phyloP scores from a whole-genome alignment of 2,329 filamentous ascomycete species.

The Clonostachys rosea region DNA sequence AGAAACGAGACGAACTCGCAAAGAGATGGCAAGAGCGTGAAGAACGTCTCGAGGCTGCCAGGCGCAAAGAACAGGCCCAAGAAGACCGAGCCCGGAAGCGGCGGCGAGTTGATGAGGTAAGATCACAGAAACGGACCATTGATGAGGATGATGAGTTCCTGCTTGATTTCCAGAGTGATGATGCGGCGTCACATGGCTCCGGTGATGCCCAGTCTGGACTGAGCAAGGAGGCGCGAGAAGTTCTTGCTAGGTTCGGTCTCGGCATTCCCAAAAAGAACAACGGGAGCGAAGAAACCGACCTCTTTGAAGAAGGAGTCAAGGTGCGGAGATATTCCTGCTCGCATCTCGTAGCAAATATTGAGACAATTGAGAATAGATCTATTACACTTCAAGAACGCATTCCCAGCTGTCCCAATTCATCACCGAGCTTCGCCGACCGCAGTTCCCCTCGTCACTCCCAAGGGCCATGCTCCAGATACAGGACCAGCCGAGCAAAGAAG shows the following conservation, averaged over 20 bases:
- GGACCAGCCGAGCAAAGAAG: conserved; percentile 10
- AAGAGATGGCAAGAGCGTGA: conserved; percentile 70
- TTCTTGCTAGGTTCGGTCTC: conserved; percentile 64
- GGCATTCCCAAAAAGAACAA: conserved; percentile 19
- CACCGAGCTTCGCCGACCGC: conserved; percentile 73
- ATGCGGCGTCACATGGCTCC: conserved; percentile 11
- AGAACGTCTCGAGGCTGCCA: conserved; percentile 59
- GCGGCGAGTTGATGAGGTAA: conserved; percentile 24
- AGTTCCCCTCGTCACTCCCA: conserved; percentile 68
- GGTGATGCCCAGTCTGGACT: conserved; percentile 46
- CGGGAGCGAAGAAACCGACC: conserved; percentile 31
- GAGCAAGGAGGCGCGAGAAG: conserved; percentile 69
- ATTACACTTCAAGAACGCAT: conserved; percentile 89
- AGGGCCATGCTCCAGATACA: conserved; percentile 21
- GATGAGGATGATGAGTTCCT: conserved; percentile 67
- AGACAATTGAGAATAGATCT: conserved; percentile 51
- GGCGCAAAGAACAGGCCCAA: conserved; percentile 56
- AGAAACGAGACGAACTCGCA: conserved; percentile 63
- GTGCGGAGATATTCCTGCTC: conserved; percentile 23
- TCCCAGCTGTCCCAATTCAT: conserved; percentile 90
- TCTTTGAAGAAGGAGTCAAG: conserved; percentile 64
- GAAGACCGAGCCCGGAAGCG: conserved; percentile 45
- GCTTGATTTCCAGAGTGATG: conserved; percentile 64
- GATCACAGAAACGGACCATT: too few species aligned
- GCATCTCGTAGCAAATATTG: conserved; percentile 14